phyloP scores from a whole-genome alignment of 192 early-diverging fungal species.

The Radiomyces spectabilis region DNA sequence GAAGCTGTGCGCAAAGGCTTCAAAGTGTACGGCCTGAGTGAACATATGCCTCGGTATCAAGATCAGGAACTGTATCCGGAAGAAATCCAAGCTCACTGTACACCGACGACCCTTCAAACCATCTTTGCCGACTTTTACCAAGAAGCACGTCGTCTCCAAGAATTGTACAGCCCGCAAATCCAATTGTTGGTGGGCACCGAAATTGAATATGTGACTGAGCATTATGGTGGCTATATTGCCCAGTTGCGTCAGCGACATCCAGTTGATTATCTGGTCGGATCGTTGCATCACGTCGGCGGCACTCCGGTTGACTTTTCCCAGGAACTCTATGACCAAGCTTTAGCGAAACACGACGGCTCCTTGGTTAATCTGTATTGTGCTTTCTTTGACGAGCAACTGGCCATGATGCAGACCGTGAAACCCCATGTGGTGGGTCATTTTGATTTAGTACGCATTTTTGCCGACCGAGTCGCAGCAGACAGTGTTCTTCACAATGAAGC shows the following conservation, averaged over 20 bases:
- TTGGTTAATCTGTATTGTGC: conserved; percentile 47
- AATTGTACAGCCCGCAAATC: conserved; percentile 59
- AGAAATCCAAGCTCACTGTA: conserved; percentile 66
- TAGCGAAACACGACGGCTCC: conserved; percentile 12
- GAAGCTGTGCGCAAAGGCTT: conserved; percentile 72
- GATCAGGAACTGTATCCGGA: conserved; percentile 87
- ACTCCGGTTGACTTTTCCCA: conserved; percentile 80
- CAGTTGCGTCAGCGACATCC: conserved; percentile 34
- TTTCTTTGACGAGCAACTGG: conserved; percentile 89
- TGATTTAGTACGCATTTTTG: conserved; percentile 87
- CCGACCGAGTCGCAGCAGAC: conserved; percentile 18
- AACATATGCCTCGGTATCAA: conserved; percentile 85
- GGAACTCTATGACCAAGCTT: conserved; percentile 46
- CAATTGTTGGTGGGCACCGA: conserved; percentile 79
- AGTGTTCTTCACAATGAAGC: conserved; percentile 11
- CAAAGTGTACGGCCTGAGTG: conserved; percentile 72
- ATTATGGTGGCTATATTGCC: conserved; percentile 41
- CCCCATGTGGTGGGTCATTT: conserved; percentile 94
- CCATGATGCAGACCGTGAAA: conserved; percentile 60
- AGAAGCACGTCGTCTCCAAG: conserved; percentile 67
- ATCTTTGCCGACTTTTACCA: conserved; percentile 62
- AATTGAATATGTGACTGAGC: conserved; percentile 72
- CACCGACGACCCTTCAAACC: conserved; percentile 48
- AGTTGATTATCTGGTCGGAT: conserved; percentile 89
- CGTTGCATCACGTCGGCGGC: conserved; percentile 79